Evolutionary conservation across 2,329 filamentous ascomycete genomes (phyloP).

Genomic region (Fusarium goolgardi): DNA sequence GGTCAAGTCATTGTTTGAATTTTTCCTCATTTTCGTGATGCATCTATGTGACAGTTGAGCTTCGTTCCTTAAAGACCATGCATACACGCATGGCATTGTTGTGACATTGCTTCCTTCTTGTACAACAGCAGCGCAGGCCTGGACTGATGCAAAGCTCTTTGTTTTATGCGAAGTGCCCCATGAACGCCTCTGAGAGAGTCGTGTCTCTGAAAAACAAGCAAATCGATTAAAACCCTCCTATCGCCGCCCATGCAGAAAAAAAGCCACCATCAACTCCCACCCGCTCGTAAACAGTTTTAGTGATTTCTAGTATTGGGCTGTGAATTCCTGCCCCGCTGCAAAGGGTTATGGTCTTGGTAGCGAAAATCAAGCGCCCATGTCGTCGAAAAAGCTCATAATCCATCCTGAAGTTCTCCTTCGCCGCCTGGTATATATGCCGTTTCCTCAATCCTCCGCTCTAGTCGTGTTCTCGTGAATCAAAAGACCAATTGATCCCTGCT

Average conservation of each 20-base stretch:
- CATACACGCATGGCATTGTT: not conserved
- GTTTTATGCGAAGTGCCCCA: conserved; percentile 13
- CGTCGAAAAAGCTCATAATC: conserved; percentile 35
- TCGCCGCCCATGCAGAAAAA: conserved; percentile 39
- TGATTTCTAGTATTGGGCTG: conserved; percentile 16
- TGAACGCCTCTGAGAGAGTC: conserved; percentile 30
- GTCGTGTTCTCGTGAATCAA: conserved; percentile 11
- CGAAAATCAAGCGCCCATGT: conserved; percentile 21
- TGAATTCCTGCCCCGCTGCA: conserved; percentile 16
- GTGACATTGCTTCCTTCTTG: conserved; percentile 5
- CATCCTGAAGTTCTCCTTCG: conserved; percentile 16
- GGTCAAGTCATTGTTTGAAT: conserved; percentile 3
- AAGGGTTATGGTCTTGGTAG: conserved; percentile 29
- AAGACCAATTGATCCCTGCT: not conserved
- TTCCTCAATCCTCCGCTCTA: conserved; percentile 4
- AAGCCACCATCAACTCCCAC: conserved; percentile 34
- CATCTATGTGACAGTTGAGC: conserved; percentile 18
- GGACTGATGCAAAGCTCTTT: conserved; percentile 24
- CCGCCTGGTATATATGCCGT: conserved; percentile 9
- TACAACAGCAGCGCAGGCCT: conserved; percentile 18
- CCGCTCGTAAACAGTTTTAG: conserved; percentile 19
- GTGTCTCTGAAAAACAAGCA: conserved; percentile 8
- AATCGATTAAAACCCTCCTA: conserved; percentile 21
- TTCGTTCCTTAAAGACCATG: conserved; percentile 3
- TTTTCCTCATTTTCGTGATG: conserved; percentile 23